A percentile compares a stretch with the other conserved stretches of the same genome.
phyloP scores from a whole-genome alignment of 345 rosid genomes.

The Arabidopsis thaliana region DNA sequence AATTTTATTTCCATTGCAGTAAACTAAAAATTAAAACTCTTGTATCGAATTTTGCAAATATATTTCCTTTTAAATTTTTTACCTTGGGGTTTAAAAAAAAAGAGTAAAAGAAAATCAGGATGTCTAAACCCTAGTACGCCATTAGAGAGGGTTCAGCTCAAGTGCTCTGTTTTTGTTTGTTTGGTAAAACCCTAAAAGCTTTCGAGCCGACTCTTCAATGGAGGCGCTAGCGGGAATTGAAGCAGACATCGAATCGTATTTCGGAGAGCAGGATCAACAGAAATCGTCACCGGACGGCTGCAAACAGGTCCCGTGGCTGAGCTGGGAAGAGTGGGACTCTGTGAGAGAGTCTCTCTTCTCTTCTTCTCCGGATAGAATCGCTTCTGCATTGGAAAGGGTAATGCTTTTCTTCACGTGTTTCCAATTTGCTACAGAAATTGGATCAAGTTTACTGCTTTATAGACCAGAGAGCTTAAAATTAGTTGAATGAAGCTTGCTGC shows the following conservation, averaged over 20 bases:
- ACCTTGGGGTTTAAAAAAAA: neutral
- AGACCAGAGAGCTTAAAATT: constrained; percentile 14
- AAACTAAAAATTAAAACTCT: neutral
- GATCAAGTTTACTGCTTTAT: constrained; percentile 10
- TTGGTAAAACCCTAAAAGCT: constrained; percentile 6
- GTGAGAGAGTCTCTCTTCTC: constrained; percentile 86
- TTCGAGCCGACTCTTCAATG: constrained; percentile 43
- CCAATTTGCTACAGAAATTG: neutral
- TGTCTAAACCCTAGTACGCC: constrained; percentile 41
- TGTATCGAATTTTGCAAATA: neutral
- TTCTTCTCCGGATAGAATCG: constrained; percentile 55
- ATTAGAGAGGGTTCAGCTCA: constrained; percentile 19
- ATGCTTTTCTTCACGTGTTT: constrained; percentile 15
- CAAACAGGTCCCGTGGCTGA: constrained; percentile 90
- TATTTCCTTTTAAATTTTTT: neutral
- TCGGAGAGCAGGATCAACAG: constrained; percentile 41
- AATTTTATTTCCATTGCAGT: neutral
- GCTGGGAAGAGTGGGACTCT: constrained; percentile 89
- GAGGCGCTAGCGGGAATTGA: constrained; percentile 50
- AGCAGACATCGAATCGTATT: constrained; percentile 47
- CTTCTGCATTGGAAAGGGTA: constrained; percentile 75
- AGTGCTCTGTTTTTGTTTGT: neutral
- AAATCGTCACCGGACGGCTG: constrained; percentile 49
- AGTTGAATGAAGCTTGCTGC: constrained; percentile 21
- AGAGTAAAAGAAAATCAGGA: neutral